Evolutionary conservation across 208 protist genomes (phyloP), one percentile per base, ranked within the genome.

Genomic region (Jaenimonas drosophilae): DNA sequence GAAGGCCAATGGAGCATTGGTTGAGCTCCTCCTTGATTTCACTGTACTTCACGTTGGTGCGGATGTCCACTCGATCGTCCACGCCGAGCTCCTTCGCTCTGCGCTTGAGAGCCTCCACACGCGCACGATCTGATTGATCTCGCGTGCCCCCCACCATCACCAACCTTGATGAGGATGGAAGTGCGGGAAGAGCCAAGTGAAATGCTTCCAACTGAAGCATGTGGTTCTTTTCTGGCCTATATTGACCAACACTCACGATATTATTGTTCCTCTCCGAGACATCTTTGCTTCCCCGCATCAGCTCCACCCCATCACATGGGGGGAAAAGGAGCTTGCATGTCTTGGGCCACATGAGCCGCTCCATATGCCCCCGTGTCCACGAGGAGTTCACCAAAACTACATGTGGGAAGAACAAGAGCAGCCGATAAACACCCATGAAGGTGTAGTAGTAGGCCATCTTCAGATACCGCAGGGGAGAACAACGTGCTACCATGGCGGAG

Each of bases 181-280:
- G 59, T 1, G n/a, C 29, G 19, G 52, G 56, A 46, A 65, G 30
- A 12, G 68, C 65, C n/a, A 32, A 33, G 12, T 59, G 53, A 44
- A 98, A 95, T 2, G 93, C 80, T 11, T 49, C 38, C 0, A 99
- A 36, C 61, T 99, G 96, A 27, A 99, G 59, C 25, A 39, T 28
- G 64, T 99, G 97, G 56, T 99, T 89, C 64, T 99, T 99, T 56
- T 99, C 98, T 4, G 96, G 97, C 7, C 97, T 60, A 53, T 98
- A 98, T 57, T 99, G 96, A 0, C 76, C 93, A 2, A 99, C 76
- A 16, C 94, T 97, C 14, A 99, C 60, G 43, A 99, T 80, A 17
- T 64, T 57, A 33, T 74, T 65, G 5, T 48, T 25, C 25, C 85
- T 71, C 40, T 60, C 47, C 23, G 68, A 49, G 0, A 66, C 40